These are phyloP conservation scores for Aspergillus oerlinghausenensis DNA, from an alignment of 2,329 filamentous ascomycete genomes.

Conservation along the genomic window DNA sequence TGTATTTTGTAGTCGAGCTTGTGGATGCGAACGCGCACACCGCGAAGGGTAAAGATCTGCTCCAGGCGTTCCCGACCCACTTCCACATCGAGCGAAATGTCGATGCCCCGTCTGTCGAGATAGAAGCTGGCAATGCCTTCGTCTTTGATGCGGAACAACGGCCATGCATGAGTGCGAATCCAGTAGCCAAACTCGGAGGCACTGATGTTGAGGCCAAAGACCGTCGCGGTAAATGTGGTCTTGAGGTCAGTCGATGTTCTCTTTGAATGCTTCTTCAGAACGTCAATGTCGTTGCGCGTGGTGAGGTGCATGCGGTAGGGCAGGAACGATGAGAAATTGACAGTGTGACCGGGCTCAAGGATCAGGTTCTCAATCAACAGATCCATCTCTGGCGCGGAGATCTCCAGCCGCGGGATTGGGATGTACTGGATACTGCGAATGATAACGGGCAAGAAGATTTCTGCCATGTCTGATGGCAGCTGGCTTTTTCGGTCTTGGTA, in stretches of 20 bases:
- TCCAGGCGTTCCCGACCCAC: slow-evolving; percentile 74
- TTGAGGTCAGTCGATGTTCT: slow-evolving; percentile 63
- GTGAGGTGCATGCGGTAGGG: slow-evolving; percentile 77
- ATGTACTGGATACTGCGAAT: slow-evolving; percentile 78
- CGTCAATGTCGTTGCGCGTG: slow-evolving; percentile 80
- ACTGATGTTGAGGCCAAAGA: slow-evolving; percentile 77
- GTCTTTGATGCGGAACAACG: slow-evolving; percentile 67
- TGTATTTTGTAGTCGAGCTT: slow-evolving; percentile 76
- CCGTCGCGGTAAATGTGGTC: slow-evolving; percentile 69
- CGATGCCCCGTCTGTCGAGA: slow-evolving; percentile 81
- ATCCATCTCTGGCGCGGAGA: slow-evolving; percentile 77
- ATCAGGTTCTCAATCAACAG: slow-evolving; percentile 86
- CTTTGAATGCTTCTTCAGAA: slow-evolving; percentile 69
- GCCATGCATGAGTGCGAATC: slow-evolving; percentile 70
- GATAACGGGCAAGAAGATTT: slow-evolving; percentile 74
- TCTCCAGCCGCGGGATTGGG: slow-evolving; percentile 84
- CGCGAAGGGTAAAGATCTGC: slow-evolving; percentile 71
- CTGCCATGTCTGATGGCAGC: slow-evolving; percentile 68
- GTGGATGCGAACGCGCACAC: slow-evolving; percentile 77
- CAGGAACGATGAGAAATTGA: slow-evolving; percentile 84
- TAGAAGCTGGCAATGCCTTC: slow-evolving; percentile 81
- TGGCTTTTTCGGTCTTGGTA: slow-evolving; percentile 63
- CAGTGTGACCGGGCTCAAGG: slow-evolving; percentile 76
- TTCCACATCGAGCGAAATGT: slow-evolving; percentile 79
- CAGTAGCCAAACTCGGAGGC: slow-evolving; percentile 89